phyloP scores from a whole-genome alignment of 2,329 filamentous ascomycete genomes.

The Fusarium sp. region DNA sequence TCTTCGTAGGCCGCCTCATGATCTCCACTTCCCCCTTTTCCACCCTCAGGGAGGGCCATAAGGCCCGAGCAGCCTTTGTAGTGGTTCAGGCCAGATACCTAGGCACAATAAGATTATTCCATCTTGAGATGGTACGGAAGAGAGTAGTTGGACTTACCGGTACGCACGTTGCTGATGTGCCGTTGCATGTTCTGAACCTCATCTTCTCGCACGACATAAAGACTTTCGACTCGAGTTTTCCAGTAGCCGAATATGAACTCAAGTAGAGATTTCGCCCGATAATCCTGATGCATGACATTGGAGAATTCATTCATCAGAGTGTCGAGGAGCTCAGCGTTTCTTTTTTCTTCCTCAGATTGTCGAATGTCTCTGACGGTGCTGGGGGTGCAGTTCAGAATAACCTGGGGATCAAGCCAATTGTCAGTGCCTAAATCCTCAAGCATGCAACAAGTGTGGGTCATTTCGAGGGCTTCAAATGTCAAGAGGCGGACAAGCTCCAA shows the following conservation, averaged over 20 bases:
- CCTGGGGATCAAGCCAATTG: too few relatives aligned
- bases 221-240: background rate
- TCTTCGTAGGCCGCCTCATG: too few relatives aligned
- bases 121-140: too few relatives aligned
- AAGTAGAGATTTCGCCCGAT: background rate
- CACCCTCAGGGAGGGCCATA: too few relatives aligned
- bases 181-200: background rate
- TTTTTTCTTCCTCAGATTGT: background rate
- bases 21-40: too few relatives aligned
- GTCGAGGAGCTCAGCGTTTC: background rate
- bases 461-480: conserved; percentile 1
- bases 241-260: background rate
- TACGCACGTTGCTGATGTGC: background rate
- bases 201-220: background rate
- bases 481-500: background rate
- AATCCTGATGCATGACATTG: background rate
- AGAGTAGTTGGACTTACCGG: background rate
- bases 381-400: background rate
- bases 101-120: background rate
- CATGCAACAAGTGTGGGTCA: background rate
- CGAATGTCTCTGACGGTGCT: background rate
- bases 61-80: background rate
- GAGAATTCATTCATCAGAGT: background rate
- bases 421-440: background rate
- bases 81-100: background rate